Evolutionary conservation across 495 filamentous ascomycete species (phyloP).

Genomic region (Hypoxylon subgilvum): DNA sequence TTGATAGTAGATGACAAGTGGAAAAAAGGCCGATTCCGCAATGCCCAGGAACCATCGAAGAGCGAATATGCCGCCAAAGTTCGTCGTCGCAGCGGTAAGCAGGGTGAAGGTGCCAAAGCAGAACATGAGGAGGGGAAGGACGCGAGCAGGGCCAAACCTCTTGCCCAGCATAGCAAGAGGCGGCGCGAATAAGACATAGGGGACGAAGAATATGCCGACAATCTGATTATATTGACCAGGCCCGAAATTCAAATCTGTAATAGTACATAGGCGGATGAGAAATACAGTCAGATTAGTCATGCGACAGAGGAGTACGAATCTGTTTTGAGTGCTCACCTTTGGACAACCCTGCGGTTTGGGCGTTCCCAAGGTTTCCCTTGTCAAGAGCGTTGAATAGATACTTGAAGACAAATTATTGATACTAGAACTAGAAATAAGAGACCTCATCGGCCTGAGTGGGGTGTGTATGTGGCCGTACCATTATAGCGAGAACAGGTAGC

Average conservation of each 20-base stretch:
- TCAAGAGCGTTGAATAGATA: constrained; percentile 69
- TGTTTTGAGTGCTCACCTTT: constrained; percentile 51
- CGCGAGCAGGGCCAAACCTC: constrained; percentile 65
- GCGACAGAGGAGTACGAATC: constrained; percentile 31
- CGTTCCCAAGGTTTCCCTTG: constrained; percentile 73
- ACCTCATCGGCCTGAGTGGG: no score
- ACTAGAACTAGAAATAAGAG: background rate
- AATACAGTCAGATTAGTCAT: constrained; percentile 5
- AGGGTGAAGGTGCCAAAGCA: constrained; percentile 67
- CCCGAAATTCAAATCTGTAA: constrained; percentile 61
- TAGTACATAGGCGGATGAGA: background rate
- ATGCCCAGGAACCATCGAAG: constrained; percentile 73
- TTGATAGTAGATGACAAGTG: constrained; percentile 63
- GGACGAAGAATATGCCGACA: constrained; percentile 77
- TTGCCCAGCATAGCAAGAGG: constrained; percentile 72
- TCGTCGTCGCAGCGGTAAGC: constrained; percentile 56
- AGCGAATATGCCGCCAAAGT: constrained; percentile 71
- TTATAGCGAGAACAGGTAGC: constrained; percentile 66
- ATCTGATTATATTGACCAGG: constrained; percentile 73
- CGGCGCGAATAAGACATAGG: constrained; percentile 73
- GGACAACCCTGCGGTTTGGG: constrained; percentile 62
- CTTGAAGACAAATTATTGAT: constrained; percentile 23
- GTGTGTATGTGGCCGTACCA: constrained; percentile 52
- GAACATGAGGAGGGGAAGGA: constrained; percentile 74
- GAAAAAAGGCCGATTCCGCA: constrained; percentile 76